phyloP scores from a whole-genome alignment of 2,329 filamentous ascomycete genomes.

The Trichophyton benhamiae region DNA sequence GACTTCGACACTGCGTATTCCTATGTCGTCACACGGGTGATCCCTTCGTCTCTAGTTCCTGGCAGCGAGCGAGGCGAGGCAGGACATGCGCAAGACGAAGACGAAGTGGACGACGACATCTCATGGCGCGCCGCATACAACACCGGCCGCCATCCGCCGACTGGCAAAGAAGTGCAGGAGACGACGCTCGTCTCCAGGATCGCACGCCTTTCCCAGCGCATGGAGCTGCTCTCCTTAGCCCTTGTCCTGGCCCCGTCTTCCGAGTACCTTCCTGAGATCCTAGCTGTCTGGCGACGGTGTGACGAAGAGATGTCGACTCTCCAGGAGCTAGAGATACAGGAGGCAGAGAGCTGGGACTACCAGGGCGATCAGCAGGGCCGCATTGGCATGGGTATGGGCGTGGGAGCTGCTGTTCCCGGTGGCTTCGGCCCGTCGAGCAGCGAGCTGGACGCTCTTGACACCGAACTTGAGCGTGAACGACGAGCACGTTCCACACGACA shows the following conservation, averaged over 20 bases:
- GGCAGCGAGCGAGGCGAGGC: constrained; percentile 11
- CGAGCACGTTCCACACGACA: constrained; percentile 19
- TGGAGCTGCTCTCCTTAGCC: constrained; percentile 52
- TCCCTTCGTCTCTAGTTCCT: constrained; percentile 24
- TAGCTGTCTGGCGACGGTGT: constrained; percentile 50
- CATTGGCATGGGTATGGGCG: neutral
- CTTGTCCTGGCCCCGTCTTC: constrained; percentile 47
- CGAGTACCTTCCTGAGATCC: constrained; percentile 46
- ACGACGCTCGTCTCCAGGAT: constrained; percentile 34
- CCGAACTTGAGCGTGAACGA: constrained; percentile 27
- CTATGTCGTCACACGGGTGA: constrained; percentile 50
- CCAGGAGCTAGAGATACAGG: constrained; percentile 42
- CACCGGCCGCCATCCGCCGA: constrained; percentile 44
- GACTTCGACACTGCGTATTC: constrained; percentile 53
- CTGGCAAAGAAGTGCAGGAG: constrained; percentile 18
- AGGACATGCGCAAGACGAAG: constrained; percentile 7
- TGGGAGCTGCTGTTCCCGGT: constrained; percentile 27
- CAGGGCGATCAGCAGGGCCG: constrained; percentile 34
- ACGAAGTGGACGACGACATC: constrained; percentile 40
- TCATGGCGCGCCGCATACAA: constrained; percentile 54
- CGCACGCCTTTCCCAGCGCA: constrained; percentile 48
- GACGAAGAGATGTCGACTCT: constrained; percentile 48
- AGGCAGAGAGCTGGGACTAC: constrained; percentile 47
- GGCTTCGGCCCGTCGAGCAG: constrained; percentile 34
- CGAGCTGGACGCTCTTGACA: constrained; percentile 36